These are phyloP conservation scores for Termitomyces sp. DNA, from an alignment of 768 basidiomycete genomes.

Conservation along the genomic window DNA sequence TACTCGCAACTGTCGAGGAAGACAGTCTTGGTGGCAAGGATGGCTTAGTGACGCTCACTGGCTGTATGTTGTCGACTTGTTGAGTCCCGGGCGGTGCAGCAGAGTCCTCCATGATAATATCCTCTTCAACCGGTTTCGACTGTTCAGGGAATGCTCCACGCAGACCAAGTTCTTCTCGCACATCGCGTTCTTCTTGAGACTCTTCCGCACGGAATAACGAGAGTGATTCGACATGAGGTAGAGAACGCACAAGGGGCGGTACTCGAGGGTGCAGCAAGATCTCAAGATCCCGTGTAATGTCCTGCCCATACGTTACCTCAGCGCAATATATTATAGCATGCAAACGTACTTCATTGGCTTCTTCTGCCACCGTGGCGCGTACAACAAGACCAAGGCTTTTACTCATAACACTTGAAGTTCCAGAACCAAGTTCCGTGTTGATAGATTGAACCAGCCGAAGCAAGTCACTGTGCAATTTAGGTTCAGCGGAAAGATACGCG, in stretches of 20 bases:
- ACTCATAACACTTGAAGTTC: conserved; percentile 57
- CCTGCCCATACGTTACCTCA: not conserved
- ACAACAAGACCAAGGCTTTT: conserved; percentile 58
- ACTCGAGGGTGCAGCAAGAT: conserved; percentile 74
- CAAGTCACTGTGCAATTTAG: conserved; percentile 42
- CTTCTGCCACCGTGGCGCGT: conserved; percentile 5
- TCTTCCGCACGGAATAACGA: conserved; percentile 64
- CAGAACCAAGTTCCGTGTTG: conserved; percentile 46
- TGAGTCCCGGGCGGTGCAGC: not conserved
- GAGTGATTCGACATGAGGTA: conserved; percentile 60
- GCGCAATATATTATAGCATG: not conserved
- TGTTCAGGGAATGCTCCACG: conserved; percentile 12
- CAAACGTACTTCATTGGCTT: conserved; percentile 13
- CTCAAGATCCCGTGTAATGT: conserved; percentile 42
- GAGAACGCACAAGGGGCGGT: conserved; percentile 67
- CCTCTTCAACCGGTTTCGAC: conserved; percentile 15
- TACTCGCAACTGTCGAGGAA: not conserved
- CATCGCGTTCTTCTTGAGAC: conserved; percentile 54
- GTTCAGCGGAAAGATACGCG: conserved; percentile 51
- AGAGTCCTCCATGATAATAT: conserved; percentile 24
- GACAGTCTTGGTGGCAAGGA: not conserved
- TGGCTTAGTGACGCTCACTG: not conserved
- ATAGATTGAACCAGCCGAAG: conserved; percentile 42
- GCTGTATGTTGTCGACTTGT: not conserved
- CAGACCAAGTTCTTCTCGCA: conserved; percentile 39